Conservation (phyloP, 768 basidiomycete species). For the Aureoboletus auriporus region DNA sequence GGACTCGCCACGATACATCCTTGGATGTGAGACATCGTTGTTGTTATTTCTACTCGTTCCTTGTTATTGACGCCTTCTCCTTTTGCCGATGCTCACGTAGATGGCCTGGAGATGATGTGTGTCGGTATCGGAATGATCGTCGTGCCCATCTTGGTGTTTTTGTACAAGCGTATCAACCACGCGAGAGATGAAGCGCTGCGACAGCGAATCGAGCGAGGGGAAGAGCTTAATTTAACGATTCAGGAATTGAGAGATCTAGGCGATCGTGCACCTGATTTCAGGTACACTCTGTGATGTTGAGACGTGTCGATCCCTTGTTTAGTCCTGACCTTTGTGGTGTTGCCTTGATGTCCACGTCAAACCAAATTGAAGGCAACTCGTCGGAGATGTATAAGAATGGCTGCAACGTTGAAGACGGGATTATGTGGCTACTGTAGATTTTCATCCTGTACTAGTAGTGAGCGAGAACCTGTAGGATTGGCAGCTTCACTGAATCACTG, state of each 20-base stretch:
- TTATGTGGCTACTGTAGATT: no score
- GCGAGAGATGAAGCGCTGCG: constrained; percentile 37
- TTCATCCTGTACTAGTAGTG: no score
- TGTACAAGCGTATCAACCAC: constrained; percentile 55
- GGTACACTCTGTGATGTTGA: constrained; percentile 42
- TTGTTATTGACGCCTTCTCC: background rate
- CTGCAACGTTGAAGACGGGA: no score
- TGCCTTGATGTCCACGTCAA: no score
- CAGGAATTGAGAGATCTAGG: constrained; percentile 39
- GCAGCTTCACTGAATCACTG: no score
- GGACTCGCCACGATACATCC: constrained; percentile 56
- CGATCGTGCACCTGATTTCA: constrained; percentile 60
- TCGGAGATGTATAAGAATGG: no score
- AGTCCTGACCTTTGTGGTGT: no score
- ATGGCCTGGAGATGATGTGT: constrained; percentile 64
- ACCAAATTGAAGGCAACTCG: no score
- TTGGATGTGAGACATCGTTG: constrained; percentile 50
- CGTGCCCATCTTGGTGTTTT: constrained; percentile 43
- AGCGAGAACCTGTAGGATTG: no score
- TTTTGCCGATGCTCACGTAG: constrained; percentile 25
- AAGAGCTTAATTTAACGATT: constrained; percentile 10
- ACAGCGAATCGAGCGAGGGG: constrained; percentile 15
- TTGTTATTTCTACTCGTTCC: background rate
- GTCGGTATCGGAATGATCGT: constrained; percentile 58
- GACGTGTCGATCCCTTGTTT: background rate